phyloP scores from a whole-genome alignment of 1,284 basidiomycete species.

The Mycosarcoma maydis region DNA sequence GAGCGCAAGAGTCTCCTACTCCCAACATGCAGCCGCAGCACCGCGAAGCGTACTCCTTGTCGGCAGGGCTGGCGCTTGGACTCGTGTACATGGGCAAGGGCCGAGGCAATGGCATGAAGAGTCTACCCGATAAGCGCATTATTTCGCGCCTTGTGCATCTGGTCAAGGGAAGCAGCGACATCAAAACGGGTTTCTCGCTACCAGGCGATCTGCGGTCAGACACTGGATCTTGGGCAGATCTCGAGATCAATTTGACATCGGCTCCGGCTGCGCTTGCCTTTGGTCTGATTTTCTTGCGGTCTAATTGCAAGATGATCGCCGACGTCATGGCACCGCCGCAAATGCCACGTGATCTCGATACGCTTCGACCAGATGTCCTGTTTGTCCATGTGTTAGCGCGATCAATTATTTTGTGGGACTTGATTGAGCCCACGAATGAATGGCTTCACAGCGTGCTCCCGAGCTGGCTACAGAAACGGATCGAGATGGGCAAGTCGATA shows the following conservation, averaged over 20 bases:
- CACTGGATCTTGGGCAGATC: neutral
- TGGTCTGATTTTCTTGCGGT: conserved; percentile 90
- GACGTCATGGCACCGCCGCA: conserved; percentile 84
- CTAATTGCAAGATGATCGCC: conserved; percentile 82
- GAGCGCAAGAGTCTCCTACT: conserved; percentile 78
- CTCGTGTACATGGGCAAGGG: conserved; percentile 90
- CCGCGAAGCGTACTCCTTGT: conserved; percentile 89
- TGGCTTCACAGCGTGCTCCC: conserved; percentile 86
- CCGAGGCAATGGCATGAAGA: conserved; percentile 49
- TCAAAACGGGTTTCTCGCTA: neutral
- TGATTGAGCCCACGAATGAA: conserved; percentile 76
- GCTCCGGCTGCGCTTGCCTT: conserved; percentile 86
- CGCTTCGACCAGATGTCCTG: conserved; percentile 86
- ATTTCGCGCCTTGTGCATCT: conserved; percentile 47
- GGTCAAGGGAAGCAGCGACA: conserved; percentile 27
- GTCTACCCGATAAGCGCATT: conserved; percentile 51
- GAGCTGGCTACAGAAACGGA: conserved; percentile 72
- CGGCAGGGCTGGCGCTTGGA: conserved; percentile 88
- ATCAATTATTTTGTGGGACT: conserved; percentile 87
- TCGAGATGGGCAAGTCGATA: conserved; percentile 64
- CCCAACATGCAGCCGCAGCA: conserved; percentile 71
- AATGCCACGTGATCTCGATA: conserved; percentile 79
- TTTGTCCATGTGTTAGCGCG: conserved; percentile 81
- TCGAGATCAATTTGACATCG: conserved; percentile 69
- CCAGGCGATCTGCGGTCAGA: conserved; percentile 3